Percentiles rank a stretch among this genome's conserved stretches.
Evolutionary conservation across 306 rosid genomes (phyloP).

Genomic region (Potentilla sterilis): DNA sequence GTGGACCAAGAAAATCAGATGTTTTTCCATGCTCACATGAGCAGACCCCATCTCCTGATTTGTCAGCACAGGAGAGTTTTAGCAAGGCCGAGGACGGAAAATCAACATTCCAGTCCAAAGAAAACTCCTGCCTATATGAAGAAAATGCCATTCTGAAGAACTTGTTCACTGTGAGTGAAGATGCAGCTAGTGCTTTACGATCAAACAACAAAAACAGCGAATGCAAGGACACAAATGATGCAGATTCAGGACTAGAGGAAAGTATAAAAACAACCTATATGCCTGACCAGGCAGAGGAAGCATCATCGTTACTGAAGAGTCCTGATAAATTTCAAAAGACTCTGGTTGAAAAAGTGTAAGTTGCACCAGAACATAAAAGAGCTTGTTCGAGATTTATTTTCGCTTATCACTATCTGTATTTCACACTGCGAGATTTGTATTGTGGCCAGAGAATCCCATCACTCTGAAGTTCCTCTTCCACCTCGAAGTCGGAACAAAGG

Average conservation of each 20-base stretch:
- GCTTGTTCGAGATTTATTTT: constrained; percentile 8
- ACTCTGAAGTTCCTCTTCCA: constrained; percentile 35
- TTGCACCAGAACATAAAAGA: constrained; percentile 1
- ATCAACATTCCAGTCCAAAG: constrained; percentile 31
- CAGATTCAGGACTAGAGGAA: constrained; percentile 22
- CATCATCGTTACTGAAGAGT: constrained; percentile 37
- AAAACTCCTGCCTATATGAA: constrained; percentile 35
- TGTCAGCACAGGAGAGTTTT: constrained; percentile 53
- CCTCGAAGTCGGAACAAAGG: constrained; percentile 48
- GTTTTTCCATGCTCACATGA: constrained; percentile 37
- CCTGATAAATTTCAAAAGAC: constrained; percentile 31
- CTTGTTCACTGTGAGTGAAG: constrained; percentile 36
- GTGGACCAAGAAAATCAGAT: constrained; percentile 36
- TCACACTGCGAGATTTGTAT: constrained; percentile 21
- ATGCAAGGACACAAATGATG: constrained; percentile 34
- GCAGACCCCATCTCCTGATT: constrained; percentile 45
- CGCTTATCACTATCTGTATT: neutral
- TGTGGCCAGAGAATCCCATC: constrained; percentile 43
- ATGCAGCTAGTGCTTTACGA: constrained; percentile 32
- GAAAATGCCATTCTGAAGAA: constrained; percentile 37
- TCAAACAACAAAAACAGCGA: constrained; percentile 28
- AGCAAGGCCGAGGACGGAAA: constrained; percentile 41
- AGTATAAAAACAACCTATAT: constrained; percentile 35
- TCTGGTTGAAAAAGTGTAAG: constrained; percentile 48
- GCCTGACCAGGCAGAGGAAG: constrained; percentile 46